Evolutionary conservation across 805 yeast genomes (phyloP).

Genomic region (Jamesozyma piceae): DNA sequence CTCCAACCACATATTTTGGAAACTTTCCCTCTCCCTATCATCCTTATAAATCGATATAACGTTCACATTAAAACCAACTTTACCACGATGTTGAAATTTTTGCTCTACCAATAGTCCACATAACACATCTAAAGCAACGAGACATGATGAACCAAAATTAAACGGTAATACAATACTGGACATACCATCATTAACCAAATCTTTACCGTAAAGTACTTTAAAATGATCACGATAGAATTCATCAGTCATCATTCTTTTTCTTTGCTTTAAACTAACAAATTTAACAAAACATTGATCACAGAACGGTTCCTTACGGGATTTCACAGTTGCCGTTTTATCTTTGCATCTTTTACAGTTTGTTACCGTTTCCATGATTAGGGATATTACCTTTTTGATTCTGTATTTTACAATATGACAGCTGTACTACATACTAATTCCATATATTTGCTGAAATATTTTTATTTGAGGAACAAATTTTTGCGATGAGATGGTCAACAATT

Average conservation of each 20-base stretch:
- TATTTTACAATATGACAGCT: no score
- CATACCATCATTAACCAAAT: slow-evolving; percentile 7
- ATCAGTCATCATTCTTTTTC: slow-evolving; percentile 59
- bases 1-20: slow-evolving; percentile 10
- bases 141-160: slow-evolving; percentile 54
- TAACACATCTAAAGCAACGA: slow-evolving; percentile 61
- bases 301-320: slow-evolving; percentile 27
- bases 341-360: slow-evolving; percentile 21
- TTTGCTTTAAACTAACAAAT: slow-evolving; percentile 69
- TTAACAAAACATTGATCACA: slow-evolving; percentile 50
- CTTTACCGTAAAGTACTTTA: slow-evolving; percentile 34
- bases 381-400: no score
- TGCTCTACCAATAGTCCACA: slow-evolving; percentile 57
- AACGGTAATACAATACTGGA: slow-evolving; percentile 47
- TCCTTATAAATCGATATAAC: slow-evolving; percentile 33
- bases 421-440: no score
- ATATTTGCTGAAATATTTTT: no score
- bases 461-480: no score
- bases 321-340: slow-evolving; percentile 10
- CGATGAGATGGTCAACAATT: no score
- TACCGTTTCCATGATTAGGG: not conserved
- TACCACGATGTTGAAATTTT: slow-evolving; percentile 46
- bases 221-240: slow-evolving; percentile 68
- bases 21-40: slow-evolving; percentile 10
- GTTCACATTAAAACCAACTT: slow-evolving; percentile 55